phyloP scores from a whole-genome alignment of 345 rosid genomes.

The Pistacia vera region DNA sequence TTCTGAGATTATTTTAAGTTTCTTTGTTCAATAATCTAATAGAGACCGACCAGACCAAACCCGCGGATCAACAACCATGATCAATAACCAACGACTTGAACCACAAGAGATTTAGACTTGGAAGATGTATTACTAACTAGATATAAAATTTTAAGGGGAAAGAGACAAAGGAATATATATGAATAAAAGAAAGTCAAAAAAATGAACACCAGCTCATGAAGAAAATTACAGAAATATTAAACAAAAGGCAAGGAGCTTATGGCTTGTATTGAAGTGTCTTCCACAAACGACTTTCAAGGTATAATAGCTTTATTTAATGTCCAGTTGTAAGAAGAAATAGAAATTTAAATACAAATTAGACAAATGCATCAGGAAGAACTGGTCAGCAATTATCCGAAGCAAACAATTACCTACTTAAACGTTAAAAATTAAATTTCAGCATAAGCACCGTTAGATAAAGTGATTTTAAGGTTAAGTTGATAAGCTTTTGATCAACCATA shows the following conservation, averaged over 20 bases:
- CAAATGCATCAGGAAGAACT: neutral
- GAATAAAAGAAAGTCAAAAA: neutral
- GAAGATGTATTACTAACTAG: neutral
- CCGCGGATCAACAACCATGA: slow-evolving; percentile 52
- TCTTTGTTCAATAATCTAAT: neutral
- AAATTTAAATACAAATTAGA: neutral
- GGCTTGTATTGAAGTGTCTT: neutral
- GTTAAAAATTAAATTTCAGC: neutral
- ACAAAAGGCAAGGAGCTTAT: neutral
- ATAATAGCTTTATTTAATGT: neutral
- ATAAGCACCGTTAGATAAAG: neutral
- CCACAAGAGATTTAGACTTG: slow-evolving; percentile 8
- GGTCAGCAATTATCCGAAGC: neutral
- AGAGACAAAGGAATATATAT: neutral
- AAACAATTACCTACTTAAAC: too few relatives aligned
- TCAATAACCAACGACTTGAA: slow-evolving; percentile 25
- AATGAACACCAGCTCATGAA: neutral
- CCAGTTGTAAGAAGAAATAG: neutral
- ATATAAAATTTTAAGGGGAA: neutral
- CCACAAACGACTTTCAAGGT: neutral
- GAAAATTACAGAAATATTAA: neutral
- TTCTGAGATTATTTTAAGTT: slow-evolving; percentile 6
- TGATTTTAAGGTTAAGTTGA: neutral
- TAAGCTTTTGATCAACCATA: slow-evolving; percentile 9
- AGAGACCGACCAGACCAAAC: slow-evolving; percentile 30